phyloP scores from a whole-genome alignment of 176 grass and related monocot species.

The Phragmites australis region DNA sequence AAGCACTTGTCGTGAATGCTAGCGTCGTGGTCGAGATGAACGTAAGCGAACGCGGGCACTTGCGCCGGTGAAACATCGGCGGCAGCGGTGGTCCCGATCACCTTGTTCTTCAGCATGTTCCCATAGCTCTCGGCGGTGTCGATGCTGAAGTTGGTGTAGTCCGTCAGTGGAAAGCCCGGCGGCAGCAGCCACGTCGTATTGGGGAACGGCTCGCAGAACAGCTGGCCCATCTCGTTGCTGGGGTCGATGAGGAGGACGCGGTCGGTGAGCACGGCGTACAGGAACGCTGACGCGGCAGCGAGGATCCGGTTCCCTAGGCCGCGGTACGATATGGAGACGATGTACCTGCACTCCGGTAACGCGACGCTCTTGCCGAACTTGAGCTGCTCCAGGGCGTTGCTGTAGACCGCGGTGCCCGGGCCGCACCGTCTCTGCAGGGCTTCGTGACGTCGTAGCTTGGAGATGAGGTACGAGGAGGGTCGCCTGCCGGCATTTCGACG shows the following conservation, averaged over 20 bases:
- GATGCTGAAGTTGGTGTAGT: slow-evolving; percentile 45
- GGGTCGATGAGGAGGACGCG: slow-evolving; percentile 65
- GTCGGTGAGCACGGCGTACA: slow-evolving; percentile 66
- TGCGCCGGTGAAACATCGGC: background rate
- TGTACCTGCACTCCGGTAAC: slow-evolving; percentile 50
- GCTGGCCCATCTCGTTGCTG: slow-evolving; percentile 19
- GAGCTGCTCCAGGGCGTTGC: slow-evolving; percentile 37
- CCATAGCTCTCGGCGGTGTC: slow-evolving; percentile 47
- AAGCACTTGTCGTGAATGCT: slow-evolving; percentile 27
- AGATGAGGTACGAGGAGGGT: slow-evolving; percentile 49
- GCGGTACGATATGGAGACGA: slow-evolving; percentile 51
- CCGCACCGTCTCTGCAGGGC: slow-evolving; percentile 56
- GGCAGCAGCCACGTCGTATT: slow-evolving; percentile 61
- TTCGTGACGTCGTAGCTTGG: slow-evolving; percentile 56
- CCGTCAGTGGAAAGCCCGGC: slow-evolving; percentile 42
- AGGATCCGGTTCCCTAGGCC: slow-evolving; percentile 77
- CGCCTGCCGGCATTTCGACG: slow-evolving; percentile 21
- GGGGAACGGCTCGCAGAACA: slow-evolving; percentile 80
- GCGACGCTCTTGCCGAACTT: slow-evolving; percentile 32
- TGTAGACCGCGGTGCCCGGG: slow-evolving; percentile 58
- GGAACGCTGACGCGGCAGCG: slow-evolving; percentile 63
- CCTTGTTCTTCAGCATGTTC: slow-evolving; percentile 49
- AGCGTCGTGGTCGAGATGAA: slow-evolving; percentile 48
- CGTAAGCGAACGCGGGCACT: slow-evolving; percentile 47
- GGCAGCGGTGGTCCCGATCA: background rate